These are phyloP conservation scores for Pontederia crassipes DNA, from an alignment of 176 grass and related monocot species.

Conservation along the genomic window DNA sequence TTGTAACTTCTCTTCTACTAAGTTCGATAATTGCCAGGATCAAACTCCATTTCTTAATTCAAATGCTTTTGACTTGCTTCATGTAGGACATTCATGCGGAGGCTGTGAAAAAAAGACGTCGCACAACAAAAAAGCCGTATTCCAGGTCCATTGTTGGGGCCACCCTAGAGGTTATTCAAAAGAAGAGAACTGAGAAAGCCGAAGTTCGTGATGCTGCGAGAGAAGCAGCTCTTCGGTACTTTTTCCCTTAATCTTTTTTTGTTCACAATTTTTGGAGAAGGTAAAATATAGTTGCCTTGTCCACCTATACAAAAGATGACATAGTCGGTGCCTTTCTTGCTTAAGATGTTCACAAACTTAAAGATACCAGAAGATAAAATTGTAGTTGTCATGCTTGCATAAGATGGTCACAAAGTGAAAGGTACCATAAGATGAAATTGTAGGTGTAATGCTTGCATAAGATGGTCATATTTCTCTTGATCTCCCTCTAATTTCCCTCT, in stretches of 20 bases:
- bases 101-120: conserved; percentile 8
- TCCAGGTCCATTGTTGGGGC: conserved; percentile 12
- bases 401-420: too few species aligned
- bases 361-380: too few species aligned
- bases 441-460: too few species aligned
- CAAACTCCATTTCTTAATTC: too few species aligned
- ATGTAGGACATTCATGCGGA: conserved; percentile 6
- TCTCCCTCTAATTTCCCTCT: too few species aligned
- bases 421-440: too few species aligned
- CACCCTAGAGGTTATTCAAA: conserved; percentile 8
- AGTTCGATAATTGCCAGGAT: neutral
- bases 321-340: too few species aligned
- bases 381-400: too few species aligned
- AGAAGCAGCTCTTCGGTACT: conserved; percentile 16
- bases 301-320: too few species aligned
- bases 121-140: conserved; percentile 2
- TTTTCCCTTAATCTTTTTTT: neutral
- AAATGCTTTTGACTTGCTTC: neutral
- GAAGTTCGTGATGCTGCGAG: conserved; percentile 10
- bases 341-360: too few species aligned
- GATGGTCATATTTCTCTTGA: too few species aligned
- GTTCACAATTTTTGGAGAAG: neutral
- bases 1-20: neutral
- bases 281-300: too few species aligned
- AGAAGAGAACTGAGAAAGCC: conserved; percentile 12